phyloP scores from a whole-genome alignment of 2,329 filamentous ascomycete species.

The Mycosphaerella sp. region DNA sequence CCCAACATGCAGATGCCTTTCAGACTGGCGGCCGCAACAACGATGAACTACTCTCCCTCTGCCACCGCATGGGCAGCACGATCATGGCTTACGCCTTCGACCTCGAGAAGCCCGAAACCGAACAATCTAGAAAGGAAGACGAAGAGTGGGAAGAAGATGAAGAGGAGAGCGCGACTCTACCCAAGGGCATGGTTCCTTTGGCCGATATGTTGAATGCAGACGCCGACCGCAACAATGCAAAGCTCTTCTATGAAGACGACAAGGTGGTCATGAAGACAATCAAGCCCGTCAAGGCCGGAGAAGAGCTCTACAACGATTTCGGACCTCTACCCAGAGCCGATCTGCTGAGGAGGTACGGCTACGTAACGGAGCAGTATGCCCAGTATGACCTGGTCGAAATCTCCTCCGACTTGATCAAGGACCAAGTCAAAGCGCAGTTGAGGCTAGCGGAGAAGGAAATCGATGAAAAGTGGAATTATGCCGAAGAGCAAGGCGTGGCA shows the following conservation, averaged over 20 bases:
- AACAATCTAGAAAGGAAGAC: conserved; percentile 54
- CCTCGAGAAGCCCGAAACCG: conserved; percentile 49
- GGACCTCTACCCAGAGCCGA: conserved; percentile 78
- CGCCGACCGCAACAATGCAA: conserved; percentile 71
- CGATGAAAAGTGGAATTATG: conserved; percentile 41
- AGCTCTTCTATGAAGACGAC: conserved; percentile 55
- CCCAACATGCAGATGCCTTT: conserved; percentile 35
- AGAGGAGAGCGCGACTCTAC: conserved; percentile 32
- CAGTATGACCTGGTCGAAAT: conserved; percentile 80
- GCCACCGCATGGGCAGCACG: conserved; percentile 76
- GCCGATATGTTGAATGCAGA: conserved; percentile 88
- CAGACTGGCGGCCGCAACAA: conserved; percentile 40
- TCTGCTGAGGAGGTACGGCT: conserved; percentile 76
- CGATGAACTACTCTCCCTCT: conserved; percentile 49
- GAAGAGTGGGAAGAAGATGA: conserved; percentile 39
- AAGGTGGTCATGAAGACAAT: conserved; percentile 65
- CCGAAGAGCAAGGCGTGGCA: conserved; percentile 57
- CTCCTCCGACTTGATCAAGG: conserved; percentile 53
- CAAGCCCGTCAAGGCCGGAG: conserved; percentile 60
- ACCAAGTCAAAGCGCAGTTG: conserved; percentile 35
- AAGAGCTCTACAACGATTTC: conserved; percentile 85
- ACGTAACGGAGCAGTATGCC: conserved; percentile 71
- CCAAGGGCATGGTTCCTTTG: conserved; percentile 84
- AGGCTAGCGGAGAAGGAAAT: conserved; percentile 17
- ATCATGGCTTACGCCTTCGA: conserved; percentile 96